Evolutionary conservation across 73 alveolate genomes (phyloP).

Genomic region (Paramecium caudatum): DNA sequence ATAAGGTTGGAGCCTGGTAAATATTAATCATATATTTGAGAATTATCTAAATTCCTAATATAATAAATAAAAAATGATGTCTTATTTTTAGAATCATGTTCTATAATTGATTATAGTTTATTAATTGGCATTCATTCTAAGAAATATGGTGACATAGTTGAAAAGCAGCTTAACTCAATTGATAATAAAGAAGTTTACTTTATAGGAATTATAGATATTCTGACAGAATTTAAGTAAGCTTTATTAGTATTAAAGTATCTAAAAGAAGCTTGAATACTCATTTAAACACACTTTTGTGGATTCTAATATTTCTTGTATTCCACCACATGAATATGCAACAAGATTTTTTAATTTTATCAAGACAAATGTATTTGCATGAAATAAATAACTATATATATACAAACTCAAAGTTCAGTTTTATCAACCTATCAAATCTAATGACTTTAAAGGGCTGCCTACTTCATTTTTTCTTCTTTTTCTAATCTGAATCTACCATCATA

Average conservation of each 20-base stretch:
- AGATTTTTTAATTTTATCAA: constrained; percentile 62
- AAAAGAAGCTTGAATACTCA: constrained; percentile 86
- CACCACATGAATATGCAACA: constrained; percentile 7
- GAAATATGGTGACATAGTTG: not conserved
- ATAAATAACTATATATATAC: not conserved
- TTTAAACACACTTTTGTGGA: constrained; percentile 74
- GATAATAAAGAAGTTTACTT: constrained; percentile 85
- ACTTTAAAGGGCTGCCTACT: too few species aligned
- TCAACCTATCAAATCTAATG: too few species aligned
- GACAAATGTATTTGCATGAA: not conserved
- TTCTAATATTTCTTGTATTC: constrained; percentile 37
- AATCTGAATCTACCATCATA: constrained; percentile 2
- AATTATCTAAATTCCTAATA: not conserved
- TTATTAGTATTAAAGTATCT: constrained; percentile 34
- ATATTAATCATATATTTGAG: not conserved
- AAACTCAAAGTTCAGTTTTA: too few species aligned
- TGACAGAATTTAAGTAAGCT: constrained; percentile 80
- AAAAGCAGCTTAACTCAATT: constrained; percentile 32
- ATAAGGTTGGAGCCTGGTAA: not conserved
- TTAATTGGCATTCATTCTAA: constrained; percentile 37
- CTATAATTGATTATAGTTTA: constrained; percentile 23
- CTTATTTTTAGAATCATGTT: constrained; percentile 35
- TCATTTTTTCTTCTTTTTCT: not conserved
- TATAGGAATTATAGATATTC: constrained; percentile 95
- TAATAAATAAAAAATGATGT: constrained; percentile 28